A percentile compares a stretch with the other conserved stretches of the same genome.
These are phyloP conservation scores for Thelephora aurantiotincta DNA, from an alignment of 768 basidiomycete genomes.

Conservation along the genomic window DNA sequence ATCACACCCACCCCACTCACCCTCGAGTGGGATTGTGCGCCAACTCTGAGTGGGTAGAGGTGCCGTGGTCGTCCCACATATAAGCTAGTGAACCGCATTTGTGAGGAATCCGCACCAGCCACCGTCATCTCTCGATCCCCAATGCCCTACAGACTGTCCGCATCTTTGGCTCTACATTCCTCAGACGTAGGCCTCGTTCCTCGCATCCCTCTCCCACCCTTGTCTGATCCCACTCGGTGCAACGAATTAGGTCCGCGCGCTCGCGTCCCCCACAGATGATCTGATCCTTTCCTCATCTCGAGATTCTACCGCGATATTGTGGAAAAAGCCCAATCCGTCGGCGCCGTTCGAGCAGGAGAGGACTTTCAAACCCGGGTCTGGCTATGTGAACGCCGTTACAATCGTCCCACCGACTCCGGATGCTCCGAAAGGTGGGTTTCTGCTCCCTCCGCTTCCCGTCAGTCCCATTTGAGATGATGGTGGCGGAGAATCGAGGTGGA, in stretches of 20 bases:
- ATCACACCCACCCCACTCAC: too few relatives aligned
- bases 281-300: slow-evolving; percentile 84
- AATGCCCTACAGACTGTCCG: slow-evolving; percentile 71
- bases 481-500: slow-evolving; percentile 2
- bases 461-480: too few relatives aligned
- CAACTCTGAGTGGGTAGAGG: too few relatives aligned
- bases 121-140: neutral
- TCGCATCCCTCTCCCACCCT: slow-evolving; percentile 3
- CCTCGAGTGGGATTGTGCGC: too few relatives aligned
- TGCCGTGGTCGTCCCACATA: slow-evolving; percentile 3
- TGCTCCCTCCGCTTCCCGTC: slow-evolving; percentile 4
- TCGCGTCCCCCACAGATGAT: slow-evolving; percentile 61
- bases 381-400: slow-evolving; percentile 71
- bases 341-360: slow-evolving; percentile 38
- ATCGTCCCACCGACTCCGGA: slow-evolving; percentile 59
- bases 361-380: slow-evolving; percentile 48
- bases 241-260: slow-evolving; percentile 56
- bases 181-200: slow-evolving; percentile 45
- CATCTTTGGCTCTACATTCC: slow-evolving; percentile 53
- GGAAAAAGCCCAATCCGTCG: slow-evolving; percentile 42
- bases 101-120: slow-evolving; percentile 7
- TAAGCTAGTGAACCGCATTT: too few relatives aligned
- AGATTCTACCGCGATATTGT: slow-evolving; percentile 82
- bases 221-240: slow-evolving; percentile 10
- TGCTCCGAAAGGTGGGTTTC: slow-evolving; percentile 49